Base-by-base conservation (phyloP, 495 filamentous ascomycete genomes). In the Lichenothelia convexa region DNA sequence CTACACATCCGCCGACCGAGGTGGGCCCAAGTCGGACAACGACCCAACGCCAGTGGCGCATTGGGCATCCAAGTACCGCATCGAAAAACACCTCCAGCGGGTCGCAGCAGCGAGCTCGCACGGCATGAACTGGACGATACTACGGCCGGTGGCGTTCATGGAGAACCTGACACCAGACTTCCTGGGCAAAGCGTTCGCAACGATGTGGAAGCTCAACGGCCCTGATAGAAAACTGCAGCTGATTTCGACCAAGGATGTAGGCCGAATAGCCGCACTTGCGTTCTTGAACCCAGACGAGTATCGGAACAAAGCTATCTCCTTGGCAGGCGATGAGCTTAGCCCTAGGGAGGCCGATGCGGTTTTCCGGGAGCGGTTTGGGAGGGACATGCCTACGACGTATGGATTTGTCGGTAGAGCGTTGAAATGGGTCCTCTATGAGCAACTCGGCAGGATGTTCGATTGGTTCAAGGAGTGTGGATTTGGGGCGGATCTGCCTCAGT, bases 141-240 rank as follows among this genome's bases (percentile, higher is more conserved):
- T 63, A 9, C 46, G 56, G 23, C 60, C 60, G 5, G 56, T 55
- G 1, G 51, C 58, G 32, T 63, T 63, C 42, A 55, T 58, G 49
- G 60, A 63, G 40, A 61, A 60, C 34, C 36, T 61, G 39, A 46
- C 36, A 9, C 34, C 45, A 23, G 53, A 55, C 27, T 49, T 49
- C 21, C 12, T 45, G n/a, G 46, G 46, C 8, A 38, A 39, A 18
- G 46, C 18, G 1, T 49, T 49, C 38, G 33, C 44, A 9, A 21
- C 34, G 5, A 45, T 45, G 40, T 49, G 43, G 46, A 23, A 32
- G 1, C 35, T 35, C 11, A 43, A 45, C 23, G 45, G 45, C 4
- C 4, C 27, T 13, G 43, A 45, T 12, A 11, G 34, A 6, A 39
- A 42, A 24, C 30, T 49, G 15, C 43, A 49, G 29, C 18, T 43